Base-by-base conservation (phyloP, 148 eudicot genomes). In the Arbutus unedo region DNA sequence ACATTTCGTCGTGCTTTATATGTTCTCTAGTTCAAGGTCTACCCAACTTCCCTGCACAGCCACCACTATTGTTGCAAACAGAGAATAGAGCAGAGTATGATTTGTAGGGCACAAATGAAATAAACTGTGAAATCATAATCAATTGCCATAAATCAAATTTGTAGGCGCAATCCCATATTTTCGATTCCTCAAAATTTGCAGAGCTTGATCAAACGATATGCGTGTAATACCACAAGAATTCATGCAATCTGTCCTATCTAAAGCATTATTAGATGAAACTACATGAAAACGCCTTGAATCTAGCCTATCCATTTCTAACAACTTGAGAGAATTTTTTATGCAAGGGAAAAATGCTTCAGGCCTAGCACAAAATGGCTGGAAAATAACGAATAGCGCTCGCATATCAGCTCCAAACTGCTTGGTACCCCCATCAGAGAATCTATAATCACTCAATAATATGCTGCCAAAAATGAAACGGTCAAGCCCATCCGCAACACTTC, bases 281-380 rank as follows among this genome's bases (percentile, higher is more conserved):
- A 66, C 43, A 3, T 66, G 71, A 14, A 66, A 76, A 79, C 5
- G 78, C 77, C 50, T 48, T 68, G 74, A 43, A 74, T 84, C 85
- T 68, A 78, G 73, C 57, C 73, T 86, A 84, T 67, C 84, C 78
- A 89, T 16, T 23, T 82, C 85, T 81, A 90, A 82, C 41, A 88
- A 83, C 85, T 79, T 83, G 23, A 90, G 84, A 79, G 87, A 56
- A 80, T 90, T 87, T 75, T 87, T 83, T 60, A 87, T 62, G 51
- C 74, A 81, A 21, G 93, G 89, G 56, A 90, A 90, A 78, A 90
- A 90, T 2, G 91, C 90, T 59, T 89, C 90, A 8, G 93, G 91
- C 51, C 90, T 91, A 57, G 85, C 57, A 86, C 93, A 90, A 48
- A 90, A 87, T 25, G 85, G 79, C 79, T 78, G 81, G 16, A 87